Base-by-base conservation (phyloP, 139 green algal genomes). In the Chlorella sp. region DNA sequence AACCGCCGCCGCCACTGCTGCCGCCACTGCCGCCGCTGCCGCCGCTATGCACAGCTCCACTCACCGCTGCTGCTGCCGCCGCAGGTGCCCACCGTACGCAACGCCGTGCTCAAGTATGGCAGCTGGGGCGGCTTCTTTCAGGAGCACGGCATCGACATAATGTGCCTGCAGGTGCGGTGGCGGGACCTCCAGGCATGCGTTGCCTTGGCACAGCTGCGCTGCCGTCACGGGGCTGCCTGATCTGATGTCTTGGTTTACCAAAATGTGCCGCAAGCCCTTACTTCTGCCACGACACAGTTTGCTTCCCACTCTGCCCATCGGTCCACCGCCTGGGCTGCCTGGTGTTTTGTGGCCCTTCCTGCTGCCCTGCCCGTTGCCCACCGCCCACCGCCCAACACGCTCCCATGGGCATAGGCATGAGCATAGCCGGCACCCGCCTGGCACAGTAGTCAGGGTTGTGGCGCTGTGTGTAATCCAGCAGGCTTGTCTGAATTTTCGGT, bases 41-140 rank as follows among this genome's bases (percentile, higher is more conserved):
- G 22, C 53, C 7, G 28, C 11, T 32, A 69, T 39, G 53, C 34
- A 32, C 36, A 37, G 18, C 26, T 69, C 28, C n/a, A 26, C 18
- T 48, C 21, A 1, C 34, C 60, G 37, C 2, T 37, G 3, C 21
- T 80, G 61, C 53, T 3, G 32, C 61, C 9, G 30, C 61, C 30
- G 73, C 92, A 95, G 93, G 76, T 85, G 0, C 93, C 93, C 0
- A 96, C 93, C 3, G 92, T 94, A 0, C 85, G 89, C 18, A 95
- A 96, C 78, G 91, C 95, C 14, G 92, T 93, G 40, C 88, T 95
- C 1, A 92, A 90, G 48, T 91, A 96, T 37, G 92, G 92, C 11
- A 91, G 84, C 22, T 84, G 95, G 80, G 37, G 48, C 2, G 93
- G 92, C 11, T 94, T 96, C 76, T 92, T 96, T 15, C 36, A 92